Conservation (phyloP, 176 grass and related monocot species). For the Avena eriantha region DNA sequence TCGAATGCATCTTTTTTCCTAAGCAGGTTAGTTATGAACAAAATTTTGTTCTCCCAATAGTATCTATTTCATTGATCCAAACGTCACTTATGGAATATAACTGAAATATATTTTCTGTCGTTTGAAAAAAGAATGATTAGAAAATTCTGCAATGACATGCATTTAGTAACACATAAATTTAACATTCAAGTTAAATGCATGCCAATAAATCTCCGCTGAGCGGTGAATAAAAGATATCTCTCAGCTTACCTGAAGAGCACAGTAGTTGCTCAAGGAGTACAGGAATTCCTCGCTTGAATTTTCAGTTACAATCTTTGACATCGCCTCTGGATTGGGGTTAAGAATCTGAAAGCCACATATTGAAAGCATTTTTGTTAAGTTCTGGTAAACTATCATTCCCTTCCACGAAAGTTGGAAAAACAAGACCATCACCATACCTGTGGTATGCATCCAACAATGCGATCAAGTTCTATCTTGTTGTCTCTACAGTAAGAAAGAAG, state of each 20-base stretch:
- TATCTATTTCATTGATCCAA: neutral
- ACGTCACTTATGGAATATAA: neutral
- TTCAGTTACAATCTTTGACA: constrained; percentile 97
- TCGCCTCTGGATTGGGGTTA: constrained; percentile 97
- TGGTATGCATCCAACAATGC: constrained; percentile 97
- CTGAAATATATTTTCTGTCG: no score
- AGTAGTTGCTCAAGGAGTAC: constrained; percentile 95
- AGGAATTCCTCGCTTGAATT: constrained; percentile 98
- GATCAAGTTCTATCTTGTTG: constrained; percentile 93
- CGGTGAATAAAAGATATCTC: neutral
- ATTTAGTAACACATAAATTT: constrained; percentile 38
- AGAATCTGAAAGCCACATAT: constrained; percentile 72
- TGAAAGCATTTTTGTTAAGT: neutral
- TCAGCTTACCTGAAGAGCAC: constrained; percentile 93
- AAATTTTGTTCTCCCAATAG: neutral
- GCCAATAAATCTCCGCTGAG: neutral
- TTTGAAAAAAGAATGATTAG: neutral
- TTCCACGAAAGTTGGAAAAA: constrained; percentile 29
- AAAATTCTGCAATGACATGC: neutral
- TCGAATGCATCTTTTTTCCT: neutral
- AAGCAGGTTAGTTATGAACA: neutral
- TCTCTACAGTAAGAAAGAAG: constrained; percentile 92
- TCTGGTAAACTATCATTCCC: neutral
- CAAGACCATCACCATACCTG: constrained; percentile 64
- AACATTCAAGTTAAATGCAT: constrained; percentile 19